Evolutionary conservation across 148 eudicot species (phyloP).

Genomic region (Spergularia bocconei): DNA sequence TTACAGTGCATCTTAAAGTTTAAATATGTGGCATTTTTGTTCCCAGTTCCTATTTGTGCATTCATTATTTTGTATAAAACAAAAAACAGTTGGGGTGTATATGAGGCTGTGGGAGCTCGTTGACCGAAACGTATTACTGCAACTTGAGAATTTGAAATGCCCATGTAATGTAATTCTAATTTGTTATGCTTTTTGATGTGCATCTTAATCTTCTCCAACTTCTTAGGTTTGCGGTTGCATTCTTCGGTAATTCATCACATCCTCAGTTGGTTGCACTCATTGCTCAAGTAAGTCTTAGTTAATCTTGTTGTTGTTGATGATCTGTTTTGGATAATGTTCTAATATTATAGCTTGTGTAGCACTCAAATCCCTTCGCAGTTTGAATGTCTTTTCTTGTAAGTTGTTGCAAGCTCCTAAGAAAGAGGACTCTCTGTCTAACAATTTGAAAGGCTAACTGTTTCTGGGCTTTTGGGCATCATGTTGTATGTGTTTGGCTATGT

Average conservation of each 20-base stretch:
- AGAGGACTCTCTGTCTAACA: neutral
- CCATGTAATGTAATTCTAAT: neutral
- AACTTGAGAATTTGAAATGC: slow-evolving; percentile 13
- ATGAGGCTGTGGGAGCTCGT: neutral
- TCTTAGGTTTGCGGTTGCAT: slow-evolving; percentile 85
- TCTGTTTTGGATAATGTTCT: neutral
- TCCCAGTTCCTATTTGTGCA: too few relatives aligned
- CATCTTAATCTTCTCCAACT: neutral
- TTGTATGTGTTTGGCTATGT: neutral
- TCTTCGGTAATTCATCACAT: slow-evolving; percentile 62
- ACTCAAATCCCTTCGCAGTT: neutral
- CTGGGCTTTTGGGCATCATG: neutral
- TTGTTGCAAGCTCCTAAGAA: neutral
- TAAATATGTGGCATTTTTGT: too few relatives aligned
- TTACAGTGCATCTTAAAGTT: neutral
- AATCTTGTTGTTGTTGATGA: neutral
- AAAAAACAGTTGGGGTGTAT: neutral
- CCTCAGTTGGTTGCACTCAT: slow-evolving; percentile 87
- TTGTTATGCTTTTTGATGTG: neutral
- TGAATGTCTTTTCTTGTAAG: too few relatives aligned
- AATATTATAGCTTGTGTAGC: neutral
- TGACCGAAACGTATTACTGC: neutral
- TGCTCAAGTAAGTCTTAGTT: slow-evolving; percentile 71
- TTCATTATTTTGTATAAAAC: too few relatives aligned
- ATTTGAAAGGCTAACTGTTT: neutral